phyloP scores from a whole-genome alignment of 192 early-diverging fungal species.

The Backusella morwellensis region DNA sequence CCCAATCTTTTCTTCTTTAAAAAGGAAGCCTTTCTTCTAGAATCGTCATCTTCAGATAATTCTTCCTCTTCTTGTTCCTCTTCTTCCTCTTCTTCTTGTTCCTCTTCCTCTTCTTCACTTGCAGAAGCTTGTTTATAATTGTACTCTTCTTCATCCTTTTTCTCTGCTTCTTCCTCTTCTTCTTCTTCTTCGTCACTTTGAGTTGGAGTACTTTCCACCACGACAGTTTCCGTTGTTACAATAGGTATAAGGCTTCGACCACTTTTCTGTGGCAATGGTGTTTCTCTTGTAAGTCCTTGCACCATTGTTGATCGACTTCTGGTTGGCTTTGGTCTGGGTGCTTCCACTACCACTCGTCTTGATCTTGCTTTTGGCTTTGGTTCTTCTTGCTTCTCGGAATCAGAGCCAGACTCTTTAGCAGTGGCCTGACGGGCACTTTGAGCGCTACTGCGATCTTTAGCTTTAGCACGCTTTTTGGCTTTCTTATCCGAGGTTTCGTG shows the following conservation, averaged over 20 bases:
- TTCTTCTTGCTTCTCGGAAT: neutral
- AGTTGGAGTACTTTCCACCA: neutral
- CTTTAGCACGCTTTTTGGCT: neutral
- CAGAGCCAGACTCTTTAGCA: neutral
- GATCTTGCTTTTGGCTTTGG: neutral
- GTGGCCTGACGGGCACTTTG: neutral
- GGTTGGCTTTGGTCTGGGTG: neutral
- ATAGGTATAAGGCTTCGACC: neutral
- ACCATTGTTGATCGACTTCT: neutral
- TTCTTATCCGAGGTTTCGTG: neutral
- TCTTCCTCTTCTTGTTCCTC: neutral
- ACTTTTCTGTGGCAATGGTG: neutral
- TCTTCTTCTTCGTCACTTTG: neutral
- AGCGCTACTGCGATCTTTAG: neutral
- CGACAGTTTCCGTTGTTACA: neutral
- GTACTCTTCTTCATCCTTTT: neutral
- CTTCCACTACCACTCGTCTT: neutral
- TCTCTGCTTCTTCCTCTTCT: neutral
- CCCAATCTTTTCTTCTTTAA: constrained; percentile 1
- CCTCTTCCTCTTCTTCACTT: neutral
- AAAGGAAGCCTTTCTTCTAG: neutral
- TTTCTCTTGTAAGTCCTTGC: neutral
- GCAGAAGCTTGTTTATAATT: no score
- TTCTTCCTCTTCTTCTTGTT: neutral
- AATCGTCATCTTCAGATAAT: neutral